Evolutionary conservation across 176 grass and related monocot genomes (phyloP).

Genomic region (Oryza nivara): DNA sequence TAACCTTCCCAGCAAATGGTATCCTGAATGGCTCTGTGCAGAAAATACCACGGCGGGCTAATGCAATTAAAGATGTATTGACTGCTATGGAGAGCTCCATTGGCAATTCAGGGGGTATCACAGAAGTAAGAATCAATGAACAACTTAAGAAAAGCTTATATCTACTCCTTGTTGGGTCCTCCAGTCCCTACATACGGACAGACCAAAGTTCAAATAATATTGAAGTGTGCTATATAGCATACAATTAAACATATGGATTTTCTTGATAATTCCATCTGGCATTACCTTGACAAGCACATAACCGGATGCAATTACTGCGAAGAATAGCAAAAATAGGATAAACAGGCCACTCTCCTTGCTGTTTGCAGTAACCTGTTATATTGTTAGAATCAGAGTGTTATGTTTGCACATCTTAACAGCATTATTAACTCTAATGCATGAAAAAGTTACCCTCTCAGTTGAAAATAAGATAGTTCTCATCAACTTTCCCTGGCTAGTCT

Average conservation of each 20-base stretch:
- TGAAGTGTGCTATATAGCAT: constrained; percentile 19
- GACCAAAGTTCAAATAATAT: constrained; percentile 17
- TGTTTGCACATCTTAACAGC: constrained; percentile 4
- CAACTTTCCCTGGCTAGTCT: constrained; percentile 99
- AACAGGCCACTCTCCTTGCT: constrained; percentile 95
- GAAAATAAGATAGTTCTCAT: constrained; percentile 99
- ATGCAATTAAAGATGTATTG: constrained; percentile 98
- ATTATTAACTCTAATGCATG: constrained; percentile 28
- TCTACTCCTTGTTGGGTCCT: constrained; percentile 98
- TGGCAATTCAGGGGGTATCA: constrained; percentile 97
- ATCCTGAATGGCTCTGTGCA: constrained; percentile 99
- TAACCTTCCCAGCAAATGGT: constrained; percentile 99
- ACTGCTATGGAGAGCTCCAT: constrained; percentile 99
- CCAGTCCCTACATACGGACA: constrained; percentile 69
- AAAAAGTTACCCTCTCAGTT: constrained; percentile 90
- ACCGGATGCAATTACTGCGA: constrained; percentile 96
- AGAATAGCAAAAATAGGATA: constrained; percentile 98
- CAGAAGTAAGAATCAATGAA: constrained; percentile 98
- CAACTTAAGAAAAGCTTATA: constrained; percentile 99
- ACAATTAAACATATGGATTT: constrained; percentile 9
- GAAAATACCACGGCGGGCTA: constrained; percentile 94
- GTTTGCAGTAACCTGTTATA: constrained; percentile 92
- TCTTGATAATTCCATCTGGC: constrained; percentile 8
- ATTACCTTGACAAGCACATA: constrained; percentile 97
- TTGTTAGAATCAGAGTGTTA: constrained; percentile 29